Evolutionary conservation across 2,329 filamentous ascomycete species (phyloP), one percentile per base, ranked within the genome.

Genomic region (Fusarium hainanense): DNA sequence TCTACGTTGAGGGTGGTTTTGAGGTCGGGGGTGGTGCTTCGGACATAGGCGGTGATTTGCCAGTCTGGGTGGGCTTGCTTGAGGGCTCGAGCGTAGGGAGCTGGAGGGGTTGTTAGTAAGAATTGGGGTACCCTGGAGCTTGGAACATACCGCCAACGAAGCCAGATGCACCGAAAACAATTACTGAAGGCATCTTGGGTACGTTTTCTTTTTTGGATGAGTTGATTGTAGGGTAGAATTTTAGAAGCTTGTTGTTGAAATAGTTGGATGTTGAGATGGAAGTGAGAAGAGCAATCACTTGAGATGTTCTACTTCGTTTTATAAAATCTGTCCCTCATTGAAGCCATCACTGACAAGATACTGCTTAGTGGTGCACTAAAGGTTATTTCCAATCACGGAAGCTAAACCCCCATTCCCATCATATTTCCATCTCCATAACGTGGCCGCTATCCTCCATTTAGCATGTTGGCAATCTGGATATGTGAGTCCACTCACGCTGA

Each of bases 1-100:
- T 64, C 30, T 5, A 14, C 51, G 0, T 41, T 41, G 2, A 60
- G 51, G 1, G 11, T 23, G 4, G 18, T 3, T 3, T 43, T 48
- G 11, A 58, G 51, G 1, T 16, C 13, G 0, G 61, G 18, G 2
- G 46, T 11, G 0, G 30, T 40, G 4, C 44, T 64, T 27, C 61
- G 12, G 7, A 50, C 40, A 5, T 64, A 64, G 30, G 59, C 44
- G 6, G 61, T 64, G 5, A 64, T 23, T 2, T 40, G 32, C 59
- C 61, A 64, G 1, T 64, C 44, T 4, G 61, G 59, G 3, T 64
- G 44, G 3, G 44, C 43, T n/a, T 64, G n/a, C 61, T 64, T 64
- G 13, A 64, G n/a, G 9, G 59, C 51, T 14, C 32, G 41, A 32
- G 25, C 37, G 11, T 64, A 64, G 32, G 61, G 44, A 10, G 11